Conservation (phyloP, 441 rosid genomes). For the Euphorbia celastroides region DNA sequence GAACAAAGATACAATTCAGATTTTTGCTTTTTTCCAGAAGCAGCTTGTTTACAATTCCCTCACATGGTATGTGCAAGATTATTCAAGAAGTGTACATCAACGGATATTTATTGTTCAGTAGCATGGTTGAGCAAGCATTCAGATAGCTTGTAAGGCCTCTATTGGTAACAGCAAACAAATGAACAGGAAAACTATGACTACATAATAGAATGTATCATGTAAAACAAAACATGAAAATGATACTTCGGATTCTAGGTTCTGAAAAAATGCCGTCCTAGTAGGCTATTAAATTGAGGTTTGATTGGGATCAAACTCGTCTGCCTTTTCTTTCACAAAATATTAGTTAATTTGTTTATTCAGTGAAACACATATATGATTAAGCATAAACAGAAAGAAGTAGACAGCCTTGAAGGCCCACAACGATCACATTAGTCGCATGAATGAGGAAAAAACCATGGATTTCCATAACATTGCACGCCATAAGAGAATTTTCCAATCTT, state of each 20-base stretch:
- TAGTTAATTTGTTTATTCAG: neutral
- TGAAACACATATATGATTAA: neutral
- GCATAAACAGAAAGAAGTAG: neutral
- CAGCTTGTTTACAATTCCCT: neutral
- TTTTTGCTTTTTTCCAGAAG: neutral
- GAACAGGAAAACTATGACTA: neutral
- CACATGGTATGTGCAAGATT: neutral
- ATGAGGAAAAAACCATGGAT: neutral
- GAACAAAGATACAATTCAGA: neutral
- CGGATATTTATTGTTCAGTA: neutral
- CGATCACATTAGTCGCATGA: neutral
- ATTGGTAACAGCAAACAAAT: neutral
- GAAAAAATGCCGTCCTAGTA: neutral
- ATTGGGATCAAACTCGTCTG: neutral
- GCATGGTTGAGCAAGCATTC: neutral
- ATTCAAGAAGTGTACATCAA: neutral
- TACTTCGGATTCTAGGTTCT: neutral
- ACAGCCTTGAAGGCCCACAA: neutral
- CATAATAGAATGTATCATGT: neutral
- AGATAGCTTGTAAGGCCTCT: conserved; percentile 4
- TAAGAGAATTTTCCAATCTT: conserved; percentile 27
- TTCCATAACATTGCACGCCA: neutral
- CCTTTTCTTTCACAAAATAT: neutral
- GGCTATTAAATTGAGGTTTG: neutral
- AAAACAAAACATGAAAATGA: neutral